Evolutionary conservation across 2,329 filamentous ascomycete species (phyloP).

Genomic region (Ceratocystis papillata): DNA sequence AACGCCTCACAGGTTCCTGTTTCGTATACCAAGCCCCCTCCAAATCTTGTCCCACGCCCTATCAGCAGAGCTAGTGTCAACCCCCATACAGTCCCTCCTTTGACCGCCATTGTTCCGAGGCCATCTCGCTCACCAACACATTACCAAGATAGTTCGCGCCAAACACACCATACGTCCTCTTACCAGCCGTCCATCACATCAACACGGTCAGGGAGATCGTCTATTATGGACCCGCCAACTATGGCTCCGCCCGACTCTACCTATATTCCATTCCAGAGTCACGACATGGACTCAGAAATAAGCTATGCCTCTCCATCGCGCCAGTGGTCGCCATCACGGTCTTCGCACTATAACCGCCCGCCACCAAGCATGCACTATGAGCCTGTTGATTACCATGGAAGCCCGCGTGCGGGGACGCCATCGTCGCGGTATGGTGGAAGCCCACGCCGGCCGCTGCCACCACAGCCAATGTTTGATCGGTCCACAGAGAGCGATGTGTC

Average conservation of each 20-base stretch:
- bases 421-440: conserved; percentile 82
- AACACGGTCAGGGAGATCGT: conserved; percentile 37
- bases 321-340: conserved; percentile 47
- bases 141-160: conserved; percentile 36
- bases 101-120: conserved; percentile 25
- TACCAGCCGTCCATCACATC: conserved; percentile 47
- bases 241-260: conserved; percentile 54
- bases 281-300: conserved; percentile 31
- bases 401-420: conserved; percentile 78
- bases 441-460: conserved; percentile 74
- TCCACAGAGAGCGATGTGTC: conserved; percentile 43
- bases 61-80: conserved; percentile 15
- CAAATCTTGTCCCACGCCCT: conserved; percentile 8
- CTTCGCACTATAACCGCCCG: conserved; percentile 56
- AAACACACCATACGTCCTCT: conserved; percentile 32
- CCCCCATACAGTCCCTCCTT: conserved; percentile 3
- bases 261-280: conserved; percentile 47
- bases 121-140: conserved; percentile 35
- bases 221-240: conserved; percentile 47
- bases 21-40: not conserved
- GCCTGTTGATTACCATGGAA: conserved; percentile 78
- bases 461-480: conserved; percentile 68
- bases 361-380: conserved; percentile 69
- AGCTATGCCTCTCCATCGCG: conserved; percentile 41
- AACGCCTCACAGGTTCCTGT: conserved; percentile 15